Evolutionary conservation across 2,329 filamentous ascomycete species (phyloP), one percentile per base, ranked within the genome.

Genomic region (Coniochaeta prunicola): DNA sequence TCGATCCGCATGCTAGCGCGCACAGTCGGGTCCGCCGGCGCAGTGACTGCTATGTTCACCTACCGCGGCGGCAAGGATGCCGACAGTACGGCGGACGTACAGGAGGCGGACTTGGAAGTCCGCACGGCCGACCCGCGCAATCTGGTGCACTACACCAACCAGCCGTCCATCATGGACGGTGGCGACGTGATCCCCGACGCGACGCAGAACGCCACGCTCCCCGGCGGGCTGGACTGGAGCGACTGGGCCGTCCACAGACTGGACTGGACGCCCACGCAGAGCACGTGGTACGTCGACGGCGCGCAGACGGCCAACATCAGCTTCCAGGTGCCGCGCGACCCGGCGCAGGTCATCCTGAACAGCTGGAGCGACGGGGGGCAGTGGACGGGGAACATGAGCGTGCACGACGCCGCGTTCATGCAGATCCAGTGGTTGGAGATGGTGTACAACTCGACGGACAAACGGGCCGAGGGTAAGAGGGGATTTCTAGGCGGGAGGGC

Each of bases 391-490:
- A 79, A 82, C 57, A 86, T 87, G 84, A 76, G 68, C 5, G 66
- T 76, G 5, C 73, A 74, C 3, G 73, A 71, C 12, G 74, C 75
- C 50, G 83, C 83, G 0, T 79, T 76, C 61, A 72, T 87, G 64
- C 80, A 87, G 65, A 76, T 87, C 19, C 80, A 84, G 71, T 87
- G 83, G 83, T 78, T 86, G 50, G 82, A 87, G 65, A 75, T 87
- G 70, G 75, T 83, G 24, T 86, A 80, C 65, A 82, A 82, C 62
- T 68, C 65, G 15, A 40, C 58, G 40, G 30, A 34, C 6, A 40
- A 21, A 53, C 4, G 19, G 36, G 5, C 15, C 17, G 17, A 3
- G 17, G n/a, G n/a, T n/a, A 53, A 21, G 40, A 24, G 40, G 40
- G 8, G 38, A n/a, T 40, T 40, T 2, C 38, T 40, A 4, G 59